Conservation (phyloP, 768 basidiomycete species). For the Phlegmacium glaucopus region DNA sequence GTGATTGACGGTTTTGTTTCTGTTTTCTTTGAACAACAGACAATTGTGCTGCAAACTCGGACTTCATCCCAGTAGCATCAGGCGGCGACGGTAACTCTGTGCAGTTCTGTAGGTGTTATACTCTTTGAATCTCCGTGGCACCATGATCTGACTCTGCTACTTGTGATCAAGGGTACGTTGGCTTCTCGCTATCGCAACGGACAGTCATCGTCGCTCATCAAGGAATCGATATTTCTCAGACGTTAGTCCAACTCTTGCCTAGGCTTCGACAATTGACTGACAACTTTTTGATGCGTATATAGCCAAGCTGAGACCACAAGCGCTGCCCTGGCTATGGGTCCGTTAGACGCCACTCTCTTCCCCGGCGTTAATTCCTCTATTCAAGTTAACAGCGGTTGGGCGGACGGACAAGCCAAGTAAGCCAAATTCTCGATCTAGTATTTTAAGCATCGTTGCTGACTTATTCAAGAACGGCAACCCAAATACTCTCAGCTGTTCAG, state of each 20-base stretch:
- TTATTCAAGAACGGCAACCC: slow-evolving; percentile 34
- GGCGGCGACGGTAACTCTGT: slow-evolving; percentile 37
- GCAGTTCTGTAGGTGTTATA: slow-evolving; percentile 35
- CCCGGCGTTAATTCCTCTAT: slow-evolving; percentile 41
- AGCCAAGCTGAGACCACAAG: slow-evolving; percentile 40
- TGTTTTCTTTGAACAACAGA: slow-evolving; percentile 18
- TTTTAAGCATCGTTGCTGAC: background rate
- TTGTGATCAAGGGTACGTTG: slow-evolving; percentile 20
- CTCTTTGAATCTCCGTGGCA: background rate
- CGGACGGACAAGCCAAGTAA: slow-evolving; percentile 37
- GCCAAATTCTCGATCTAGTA: slow-evolving; percentile 2
- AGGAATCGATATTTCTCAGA: slow-evolving; percentile 34
- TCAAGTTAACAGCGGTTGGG: slow-evolving; percentile 44
- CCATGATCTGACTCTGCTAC: background rate
- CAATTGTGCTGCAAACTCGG: slow-evolving; percentile 38
- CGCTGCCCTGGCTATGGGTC: slow-evolving; percentile 23
- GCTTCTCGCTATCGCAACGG: slow-evolving; percentile 27
- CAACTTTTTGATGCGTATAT: background rate
- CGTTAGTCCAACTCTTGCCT: slow-evolving; percentile 21
- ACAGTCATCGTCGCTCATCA: slow-evolving; percentile 42
- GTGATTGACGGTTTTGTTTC: too few species aligned
- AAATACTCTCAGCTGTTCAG: slow-evolving; percentile 39
- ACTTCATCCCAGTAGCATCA: slow-evolving; percentile 40
- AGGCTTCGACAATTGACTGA: background rate
- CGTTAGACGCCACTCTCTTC: slow-evolving; percentile 37